phyloP scores from a whole-genome alignment of 2,329 filamentous ascomycete species.

The Stagonosporopsis tanaceti region DNA sequence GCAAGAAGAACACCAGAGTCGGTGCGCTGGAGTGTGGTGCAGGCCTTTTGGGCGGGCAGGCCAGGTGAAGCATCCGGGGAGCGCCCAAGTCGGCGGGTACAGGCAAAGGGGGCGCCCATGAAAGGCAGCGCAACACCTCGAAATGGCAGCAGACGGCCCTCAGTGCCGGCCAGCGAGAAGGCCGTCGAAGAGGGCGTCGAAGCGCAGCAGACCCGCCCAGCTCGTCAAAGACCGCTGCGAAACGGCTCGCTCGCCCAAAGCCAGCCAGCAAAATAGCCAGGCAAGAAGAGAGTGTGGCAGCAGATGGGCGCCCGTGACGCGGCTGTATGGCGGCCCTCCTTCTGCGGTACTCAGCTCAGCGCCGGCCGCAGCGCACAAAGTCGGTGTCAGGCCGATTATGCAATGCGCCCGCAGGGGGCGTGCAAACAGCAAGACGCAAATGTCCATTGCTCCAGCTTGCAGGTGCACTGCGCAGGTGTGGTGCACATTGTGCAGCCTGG shows the following conservation, averaged over 20 bases:
- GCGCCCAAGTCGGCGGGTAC: background rate
- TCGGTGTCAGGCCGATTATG: constrained; percentile 6
- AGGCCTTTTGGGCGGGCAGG: background rate
- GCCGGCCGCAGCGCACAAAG: constrained; percentile 9
- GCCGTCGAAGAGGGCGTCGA: background rate
- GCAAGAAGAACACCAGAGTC: background rate
- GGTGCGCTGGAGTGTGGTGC: background rate
- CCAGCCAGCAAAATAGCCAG: background rate
- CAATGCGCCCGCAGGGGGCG: background rate
- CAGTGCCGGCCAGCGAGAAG: background rate
- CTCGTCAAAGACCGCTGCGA: no score
- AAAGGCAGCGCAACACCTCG: background rate
- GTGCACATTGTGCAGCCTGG: no score
- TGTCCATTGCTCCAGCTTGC: background rate
- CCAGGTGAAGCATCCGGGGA: background rate
- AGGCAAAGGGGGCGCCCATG: background rate
- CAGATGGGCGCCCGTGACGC: constrained; percentile 4
- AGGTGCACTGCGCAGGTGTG: background rate
- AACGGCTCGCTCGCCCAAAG: background rate
- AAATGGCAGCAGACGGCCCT: no score
- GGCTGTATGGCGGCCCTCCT: constrained; percentile 8
- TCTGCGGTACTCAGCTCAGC: constrained; percentile 9
- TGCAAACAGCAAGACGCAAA: background rate
- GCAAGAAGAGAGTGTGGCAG: background rate
- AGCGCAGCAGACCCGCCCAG: background rate